phyloP scores from a whole-genome alignment of 1,284 basidiomycete genomes.

The Ustilago vetiveriae region DNA sequence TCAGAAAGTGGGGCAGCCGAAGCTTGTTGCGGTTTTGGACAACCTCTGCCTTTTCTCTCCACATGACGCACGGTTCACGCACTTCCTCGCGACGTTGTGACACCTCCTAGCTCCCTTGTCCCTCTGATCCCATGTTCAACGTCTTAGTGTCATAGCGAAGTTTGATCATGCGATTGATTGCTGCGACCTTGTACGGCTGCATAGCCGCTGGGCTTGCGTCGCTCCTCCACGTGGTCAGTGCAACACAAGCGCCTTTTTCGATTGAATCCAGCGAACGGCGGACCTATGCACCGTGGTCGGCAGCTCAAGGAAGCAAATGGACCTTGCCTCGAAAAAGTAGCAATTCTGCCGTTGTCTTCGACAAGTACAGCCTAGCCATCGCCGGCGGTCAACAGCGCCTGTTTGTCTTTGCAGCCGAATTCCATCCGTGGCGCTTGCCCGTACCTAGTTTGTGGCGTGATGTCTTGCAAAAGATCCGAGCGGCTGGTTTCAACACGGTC shows the following conservation, averaged over 20 bases:
- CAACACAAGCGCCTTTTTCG: constrained; percentile 22
- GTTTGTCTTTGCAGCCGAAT: constrained; percentile 70
- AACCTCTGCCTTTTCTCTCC: constrained; percentile 2
- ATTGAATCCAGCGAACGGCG: neutral
- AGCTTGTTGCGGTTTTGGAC: constrained; percentile 6
- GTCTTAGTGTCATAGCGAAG: neutral
- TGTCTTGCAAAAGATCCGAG: constrained; percentile 81
- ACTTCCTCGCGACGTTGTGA: neutral
- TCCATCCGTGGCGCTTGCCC: constrained; percentile 83
- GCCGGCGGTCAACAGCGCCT: constrained; percentile 31
- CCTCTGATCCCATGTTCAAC: neutral
- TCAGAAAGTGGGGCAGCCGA: no score
- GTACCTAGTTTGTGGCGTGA: constrained; percentile 82
- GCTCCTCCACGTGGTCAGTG: constrained; percentile 2
- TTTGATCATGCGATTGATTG: constrained; percentile 8
- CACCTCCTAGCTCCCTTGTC: neutral
- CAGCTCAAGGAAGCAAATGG: constrained; percentile 13
- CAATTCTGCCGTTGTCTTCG: constrained; percentile 41
- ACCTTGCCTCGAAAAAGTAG: constrained; percentile 24
- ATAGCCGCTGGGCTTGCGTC: constrained; percentile 7
- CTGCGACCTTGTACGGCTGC: constrained; percentile 11
- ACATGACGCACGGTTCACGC: constrained; percentile 29
- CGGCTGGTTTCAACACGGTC: constrained; percentile 76
- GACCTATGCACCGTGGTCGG: neutral
- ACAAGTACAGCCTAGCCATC: constrained; percentile 44